phyloP scores from a whole-genome alignment of 208 protist species.

The Endotrypanum monterogeii region DNA sequence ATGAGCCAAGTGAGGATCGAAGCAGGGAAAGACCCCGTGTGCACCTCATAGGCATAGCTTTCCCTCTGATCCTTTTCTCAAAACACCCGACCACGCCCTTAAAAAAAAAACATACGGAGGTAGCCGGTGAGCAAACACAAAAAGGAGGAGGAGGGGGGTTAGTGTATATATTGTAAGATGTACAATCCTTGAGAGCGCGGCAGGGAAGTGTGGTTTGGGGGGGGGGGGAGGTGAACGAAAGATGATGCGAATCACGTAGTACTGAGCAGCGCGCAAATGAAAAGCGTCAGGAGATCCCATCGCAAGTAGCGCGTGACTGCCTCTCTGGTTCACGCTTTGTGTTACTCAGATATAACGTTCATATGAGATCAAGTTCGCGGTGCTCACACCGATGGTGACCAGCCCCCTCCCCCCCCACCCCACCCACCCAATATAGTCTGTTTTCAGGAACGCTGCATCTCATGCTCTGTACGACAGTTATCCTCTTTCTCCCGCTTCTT shows the following conservation, averaged over 20 bases:
- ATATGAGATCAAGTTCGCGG: not conserved
- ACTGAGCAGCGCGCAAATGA: not conserved
- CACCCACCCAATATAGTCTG: no score
- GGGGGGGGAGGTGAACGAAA: not conserved
- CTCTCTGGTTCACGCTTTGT: not conserved
- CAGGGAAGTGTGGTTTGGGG: not conserved
- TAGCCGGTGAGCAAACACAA: no score
- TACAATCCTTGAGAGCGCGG: not conserved
- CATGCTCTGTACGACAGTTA: slow-evolving; percentile 10
- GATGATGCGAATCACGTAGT: no score
- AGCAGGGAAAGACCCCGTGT: no score
- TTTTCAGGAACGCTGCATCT: slow-evolving; percentile 7
- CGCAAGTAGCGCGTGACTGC: not conserved
- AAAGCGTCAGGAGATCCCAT: not conserved
- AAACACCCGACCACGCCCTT: no score
- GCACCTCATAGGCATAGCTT: no score
- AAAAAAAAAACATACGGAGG: no score
- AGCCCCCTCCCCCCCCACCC: not conserved
- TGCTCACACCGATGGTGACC: not conserved
- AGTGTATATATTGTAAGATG: not conserved
- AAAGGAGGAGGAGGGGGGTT: no score
- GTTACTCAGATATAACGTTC: not conserved
- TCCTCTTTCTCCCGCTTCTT: slow-evolving; percentile 21
- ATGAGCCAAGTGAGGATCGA: no score
- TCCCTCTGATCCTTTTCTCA: no score